A percentile compares a stretch with the other conserved stretches of the same genome.
These are phyloP conservation scores for Globisporangium yorkense DNA, from an alignment of 352 stramenopile genomes.

Conservation along the genomic window DNA sequence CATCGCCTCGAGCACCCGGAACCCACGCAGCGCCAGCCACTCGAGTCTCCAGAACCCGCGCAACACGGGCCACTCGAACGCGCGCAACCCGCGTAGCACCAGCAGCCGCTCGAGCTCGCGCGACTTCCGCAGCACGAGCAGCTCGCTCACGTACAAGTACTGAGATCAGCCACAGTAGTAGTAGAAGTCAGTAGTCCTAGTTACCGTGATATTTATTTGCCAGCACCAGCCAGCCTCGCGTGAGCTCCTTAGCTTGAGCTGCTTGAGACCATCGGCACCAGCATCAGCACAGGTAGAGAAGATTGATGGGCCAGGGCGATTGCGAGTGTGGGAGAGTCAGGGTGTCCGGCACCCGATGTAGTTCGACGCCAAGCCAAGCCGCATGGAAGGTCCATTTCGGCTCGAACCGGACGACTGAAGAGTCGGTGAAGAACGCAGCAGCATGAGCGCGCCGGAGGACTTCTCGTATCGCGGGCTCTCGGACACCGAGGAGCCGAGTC, in stretches of 20 bases:
- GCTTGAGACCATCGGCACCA: too few species aligned
- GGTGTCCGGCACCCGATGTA: too few species aligned
- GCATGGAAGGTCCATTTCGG: too few species aligned
- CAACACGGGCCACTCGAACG: neutral
- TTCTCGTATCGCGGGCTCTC: slow-evolving; percentile 9
- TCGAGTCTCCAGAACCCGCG: neutral
- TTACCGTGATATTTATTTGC: too few species aligned
- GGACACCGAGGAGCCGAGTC: slow-evolving; percentile 2
- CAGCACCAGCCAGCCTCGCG: too few species aligned
- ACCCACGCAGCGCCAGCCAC: neutral
- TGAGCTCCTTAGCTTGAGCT: too few species aligned
- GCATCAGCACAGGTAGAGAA: too few species aligned
- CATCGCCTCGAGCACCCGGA: neutral
- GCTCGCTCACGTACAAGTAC: slow-evolving; percentile 5
- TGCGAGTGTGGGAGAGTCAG: too few species aligned
- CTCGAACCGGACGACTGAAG: neutral
- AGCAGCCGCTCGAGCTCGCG: neutral
- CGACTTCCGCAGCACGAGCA: slow-evolving; percentile 1
- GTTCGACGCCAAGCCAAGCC: too few species aligned
- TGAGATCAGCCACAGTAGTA: too few species aligned
- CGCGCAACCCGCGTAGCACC: neutral
- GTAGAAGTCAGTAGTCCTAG: too few species aligned
- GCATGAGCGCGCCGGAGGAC: slow-evolving; percentile 5
- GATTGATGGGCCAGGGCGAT: too few species aligned
- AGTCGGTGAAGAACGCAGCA: neutral